phyloP scores from a whole-genome alignment of 2,329 filamentous ascomycete species.

The Ambrosiella cleistominuta region DNA sequence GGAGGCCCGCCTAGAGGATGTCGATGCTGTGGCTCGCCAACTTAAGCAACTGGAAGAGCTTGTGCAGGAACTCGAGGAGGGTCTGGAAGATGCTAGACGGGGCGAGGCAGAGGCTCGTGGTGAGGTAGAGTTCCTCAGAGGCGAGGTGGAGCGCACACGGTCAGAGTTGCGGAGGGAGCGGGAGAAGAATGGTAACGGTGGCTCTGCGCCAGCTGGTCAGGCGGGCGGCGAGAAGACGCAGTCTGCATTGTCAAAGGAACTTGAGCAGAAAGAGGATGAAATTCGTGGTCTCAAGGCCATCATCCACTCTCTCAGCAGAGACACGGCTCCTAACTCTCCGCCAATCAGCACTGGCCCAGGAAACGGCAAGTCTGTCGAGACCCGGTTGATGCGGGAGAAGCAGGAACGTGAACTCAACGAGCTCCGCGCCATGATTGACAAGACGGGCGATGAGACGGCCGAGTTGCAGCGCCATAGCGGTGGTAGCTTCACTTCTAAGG shows the following conservation, averaged over 20 bases:
- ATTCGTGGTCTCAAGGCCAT: slow-evolving; percentile 94
- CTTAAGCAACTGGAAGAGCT: slow-evolving; percentile 91
- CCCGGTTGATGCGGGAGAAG: slow-evolving; percentile 44
- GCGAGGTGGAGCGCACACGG: slow-evolving; percentile 81
- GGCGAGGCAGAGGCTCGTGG: slow-evolving; percentile 91
- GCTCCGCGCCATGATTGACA: slow-evolving; percentile 57
- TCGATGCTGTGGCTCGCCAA: slow-evolving; percentile 77
- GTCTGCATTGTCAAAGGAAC: slow-evolving; percentile 41
- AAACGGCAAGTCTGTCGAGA: slow-evolving; percentile 32
- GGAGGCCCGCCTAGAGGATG: slow-evolving; percentile 69
- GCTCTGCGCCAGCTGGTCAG: background rate
- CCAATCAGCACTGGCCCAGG: slow-evolving; percentile 23
- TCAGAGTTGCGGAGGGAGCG: slow-evolving; percentile 76
- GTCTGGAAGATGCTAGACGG: slow-evolving; percentile 79
- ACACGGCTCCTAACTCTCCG: slow-evolving; percentile 25
- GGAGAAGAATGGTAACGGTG: slow-evolving; percentile 46
- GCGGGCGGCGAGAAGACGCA: slow-evolving; percentile 9
- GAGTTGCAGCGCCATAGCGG: slow-evolving; percentile 39
- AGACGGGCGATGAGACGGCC: slow-evolving; percentile 58
- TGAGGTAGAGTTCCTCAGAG: slow-evolving; percentile 86
- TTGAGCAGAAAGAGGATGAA: slow-evolving; percentile 92
- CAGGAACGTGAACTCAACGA: slow-evolving; percentile 69
- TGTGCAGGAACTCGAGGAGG: slow-evolving; percentile 92
- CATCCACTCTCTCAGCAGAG: slow-evolving; percentile 83
- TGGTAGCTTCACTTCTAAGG: slow-evolving; percentile 18